Base-by-base conservation (phyloP, 805 yeast species). In the Hanseniaspora pseudoguilliermondii region DNA sequence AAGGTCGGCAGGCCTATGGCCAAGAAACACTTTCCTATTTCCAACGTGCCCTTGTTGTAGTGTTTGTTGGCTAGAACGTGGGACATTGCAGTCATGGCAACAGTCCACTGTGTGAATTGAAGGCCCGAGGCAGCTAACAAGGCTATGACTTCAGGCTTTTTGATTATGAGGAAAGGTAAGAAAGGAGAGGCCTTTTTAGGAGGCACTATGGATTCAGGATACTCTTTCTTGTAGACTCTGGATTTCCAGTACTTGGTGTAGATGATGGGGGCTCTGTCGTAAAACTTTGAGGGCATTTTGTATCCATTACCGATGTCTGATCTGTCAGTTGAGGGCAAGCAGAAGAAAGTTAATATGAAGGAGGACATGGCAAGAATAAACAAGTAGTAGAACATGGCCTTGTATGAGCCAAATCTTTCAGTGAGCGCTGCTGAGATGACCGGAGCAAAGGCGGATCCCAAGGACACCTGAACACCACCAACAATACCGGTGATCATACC, bases 371-470 rank as follows among this genome's bases (percentile, higher is more conserved):
- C 77, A 10, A 84, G 80, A 29, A 84, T 81, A 1, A 85, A 80
- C 52, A 85, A 67, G 59, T 88, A 85, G 80, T 87, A 80, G 62
- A 85, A 84, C n/a, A 83, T 77, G 0, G 88, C 79, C 61, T 90
- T 73, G 95, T 96, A 88, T 8, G 47, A 25, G 20, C 79, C 73
- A 61, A 74, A 72, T 23, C 71, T 67, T 4, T 78, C 73, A 2
- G 71, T 64, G 23, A 72, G 60, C 0, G 66, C 69, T 9, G 76
- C 76, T 57, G 72, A 86, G 23, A 87, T 69, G n/a, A 89, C 69
- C 0, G 95, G 87, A 11, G 95, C 91, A 59, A 87, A 73, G 2
- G 87, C 88, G 62, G 82, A 83, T 1, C 95, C 95, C 8, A 84
- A 61, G 3, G 55, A 55, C 35, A 84, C 73, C 18, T 82, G 79